Evolutionary conservation across 345 rosid species (phyloP).

Genomic region (Rhodamnia argentea): DNA sequence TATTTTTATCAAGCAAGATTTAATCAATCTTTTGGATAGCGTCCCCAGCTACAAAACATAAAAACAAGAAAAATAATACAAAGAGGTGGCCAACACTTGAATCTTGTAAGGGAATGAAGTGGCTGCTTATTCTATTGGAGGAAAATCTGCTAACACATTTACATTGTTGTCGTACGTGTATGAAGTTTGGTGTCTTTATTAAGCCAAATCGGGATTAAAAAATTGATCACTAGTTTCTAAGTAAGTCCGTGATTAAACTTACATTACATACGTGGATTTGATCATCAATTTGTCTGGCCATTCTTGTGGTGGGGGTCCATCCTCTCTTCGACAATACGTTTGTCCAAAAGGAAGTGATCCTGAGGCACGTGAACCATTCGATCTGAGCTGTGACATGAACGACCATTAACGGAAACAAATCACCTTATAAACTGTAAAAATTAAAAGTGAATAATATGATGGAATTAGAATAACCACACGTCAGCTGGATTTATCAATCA

Average conservation of each 20-base stretch:
- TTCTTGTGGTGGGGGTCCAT: neutral
- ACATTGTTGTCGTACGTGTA: neutral
- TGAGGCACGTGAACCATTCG: conserved; percentile 5
- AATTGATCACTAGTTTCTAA: neutral
- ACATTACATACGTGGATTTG: neutral
- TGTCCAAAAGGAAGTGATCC: neutral
- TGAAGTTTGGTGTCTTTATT: neutral
- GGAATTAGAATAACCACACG: neutral
- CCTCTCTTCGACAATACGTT: neutral
- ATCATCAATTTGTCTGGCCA: neutral
- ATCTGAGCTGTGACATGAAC: neutral
- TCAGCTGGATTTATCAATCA: neutral
- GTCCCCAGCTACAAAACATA: neutral
- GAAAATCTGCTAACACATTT: neutral
- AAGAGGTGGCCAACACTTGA: neutral
- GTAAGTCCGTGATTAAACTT: conserved; percentile 3
- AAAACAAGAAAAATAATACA: neutral
- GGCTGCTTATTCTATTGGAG: neutral
- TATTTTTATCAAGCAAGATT: neutral
- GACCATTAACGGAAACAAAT: neutral
- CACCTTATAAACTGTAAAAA: neutral
- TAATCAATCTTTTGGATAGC: neutral
- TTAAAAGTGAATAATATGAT: neutral
- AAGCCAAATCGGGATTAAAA: neutral
- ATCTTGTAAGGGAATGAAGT: neutral